phyloP scores from a whole-genome alignment of 1,284 basidiomycete genomes.

The Cryptococcus sp. region DNA sequence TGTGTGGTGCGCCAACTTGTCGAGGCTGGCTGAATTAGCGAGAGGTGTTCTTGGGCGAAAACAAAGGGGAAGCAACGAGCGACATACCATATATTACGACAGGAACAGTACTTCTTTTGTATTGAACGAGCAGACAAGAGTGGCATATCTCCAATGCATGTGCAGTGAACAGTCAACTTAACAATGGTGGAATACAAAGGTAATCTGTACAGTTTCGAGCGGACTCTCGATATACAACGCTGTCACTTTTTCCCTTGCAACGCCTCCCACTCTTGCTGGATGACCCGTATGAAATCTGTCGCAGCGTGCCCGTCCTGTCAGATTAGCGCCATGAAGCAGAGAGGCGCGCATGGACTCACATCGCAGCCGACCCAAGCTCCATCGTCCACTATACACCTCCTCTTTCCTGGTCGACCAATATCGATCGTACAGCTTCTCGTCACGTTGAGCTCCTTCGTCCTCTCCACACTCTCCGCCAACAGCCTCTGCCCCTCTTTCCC shows the following conservation, averaged over 20 bases:
- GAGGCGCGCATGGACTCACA: conserved; percentile 50
- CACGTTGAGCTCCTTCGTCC: conserved; percentile 54
- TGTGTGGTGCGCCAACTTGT: conserved; percentile 79
- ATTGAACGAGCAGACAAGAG: too few relatives aligned
- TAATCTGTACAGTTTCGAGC: too few relatives aligned
- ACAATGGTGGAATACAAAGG: too few relatives aligned
- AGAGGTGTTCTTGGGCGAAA: too few relatives aligned
- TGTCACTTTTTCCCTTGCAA: conserved; percentile 11
- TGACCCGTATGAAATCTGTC: conserved; percentile 69
- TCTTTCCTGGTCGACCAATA: conserved; percentile 55
- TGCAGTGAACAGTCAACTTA: too few relatives aligned
- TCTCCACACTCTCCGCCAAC: conserved; percentile 56
- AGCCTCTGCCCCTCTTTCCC: conserved; percentile 44
- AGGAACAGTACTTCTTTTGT: too few relatives aligned
- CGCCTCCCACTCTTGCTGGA: conserved; percentile 59
- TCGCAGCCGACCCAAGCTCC: conserved; percentile 73
- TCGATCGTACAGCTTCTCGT: conserved; percentile 80
- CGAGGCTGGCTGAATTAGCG: conserved; percentile 78
- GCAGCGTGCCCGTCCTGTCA: conserved; percentile 57
- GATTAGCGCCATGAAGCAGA: background rate
- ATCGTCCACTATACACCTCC: conserved; percentile 68
- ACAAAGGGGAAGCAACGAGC: too few relatives aligned
- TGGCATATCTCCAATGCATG: too few relatives aligned
- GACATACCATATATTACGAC: too few relatives aligned
- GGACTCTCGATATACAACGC: too few relatives aligned